A percentile compares a stretch with the other conserved stretches of the same genome.
These are phyloP conservation scores for Blechomonas ayalai DNA, from an alignment of 208 protist species.

Conservation along the genomic window DNA sequence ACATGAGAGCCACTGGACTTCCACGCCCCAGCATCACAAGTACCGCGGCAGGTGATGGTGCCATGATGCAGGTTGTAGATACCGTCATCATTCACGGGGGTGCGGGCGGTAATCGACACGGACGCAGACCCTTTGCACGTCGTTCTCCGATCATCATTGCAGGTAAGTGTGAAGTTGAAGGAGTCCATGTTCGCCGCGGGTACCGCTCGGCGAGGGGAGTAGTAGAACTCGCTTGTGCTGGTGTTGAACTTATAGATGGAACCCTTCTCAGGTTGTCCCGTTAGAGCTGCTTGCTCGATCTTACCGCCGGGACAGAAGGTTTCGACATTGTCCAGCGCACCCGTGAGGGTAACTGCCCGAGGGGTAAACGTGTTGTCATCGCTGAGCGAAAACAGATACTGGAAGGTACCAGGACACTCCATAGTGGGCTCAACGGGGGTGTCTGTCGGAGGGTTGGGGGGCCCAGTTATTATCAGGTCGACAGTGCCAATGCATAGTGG, in stretches of 20 bases:
- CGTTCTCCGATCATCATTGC: slow-evolving; percentile 10
- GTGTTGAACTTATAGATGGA: slow-evolving; percentile 9
- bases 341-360: slow-evolving; percentile 11
- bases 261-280: slow-evolving; percentile 2
- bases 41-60: slow-evolving; percentile 70
- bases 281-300: slow-evolving; percentile 6
- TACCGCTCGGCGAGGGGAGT: slow-evolving; percentile 19
- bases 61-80: slow-evolving; percentile 48
- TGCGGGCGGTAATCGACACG: slow-evolving; percentile 14
- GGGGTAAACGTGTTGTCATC: slow-evolving; percentile 21
- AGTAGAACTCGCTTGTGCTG: slow-evolving; percentile 33
- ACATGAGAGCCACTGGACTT: slow-evolving; percentile 20
- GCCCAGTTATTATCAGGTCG: background rate
- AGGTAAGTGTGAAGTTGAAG: slow-evolving; percentile 55
- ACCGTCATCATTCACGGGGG: slow-evolving; percentile 6
- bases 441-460: background rate
- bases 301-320: slow-evolving; percentile 8
- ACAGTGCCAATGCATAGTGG: background rate
- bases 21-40: slow-evolving; percentile 59
- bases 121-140: slow-evolving; percentile 24
- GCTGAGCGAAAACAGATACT: slow-evolving; percentile 26
- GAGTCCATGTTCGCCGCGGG: slow-evolving; percentile 18
- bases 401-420: slow-evolving; percentile 26
- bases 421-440: background rate
- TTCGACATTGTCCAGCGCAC: slow-evolving; percentile 7